Percentiles rank a stretch among this genome's conserved stretches.
Evolutionary conservation across 2,329 filamentous ascomycete species (phyloP).

Genomic region (Cercospora berteroae): DNA sequence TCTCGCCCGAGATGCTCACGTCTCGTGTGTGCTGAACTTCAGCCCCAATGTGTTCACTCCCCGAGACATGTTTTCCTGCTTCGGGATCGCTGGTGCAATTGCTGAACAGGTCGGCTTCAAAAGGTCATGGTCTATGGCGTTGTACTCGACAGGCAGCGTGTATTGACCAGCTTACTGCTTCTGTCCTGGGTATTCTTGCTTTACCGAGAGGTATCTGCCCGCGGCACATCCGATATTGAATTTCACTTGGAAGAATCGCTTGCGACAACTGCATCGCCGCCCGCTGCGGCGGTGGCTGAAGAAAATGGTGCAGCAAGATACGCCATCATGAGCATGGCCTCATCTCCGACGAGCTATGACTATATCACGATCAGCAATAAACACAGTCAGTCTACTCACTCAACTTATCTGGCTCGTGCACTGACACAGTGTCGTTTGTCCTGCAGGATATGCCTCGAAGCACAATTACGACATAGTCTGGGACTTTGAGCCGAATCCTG

Average conservation of each 20-base stretch:
- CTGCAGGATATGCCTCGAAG: conserved; percentile 37
- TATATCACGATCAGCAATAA: conserved; percentile 18
- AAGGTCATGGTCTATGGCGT: neutral
- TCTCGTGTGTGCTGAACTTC: neutral
- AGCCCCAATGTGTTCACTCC: neutral
- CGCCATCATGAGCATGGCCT: conserved; percentile 20
- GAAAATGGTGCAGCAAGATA: conserved; percentile 3
- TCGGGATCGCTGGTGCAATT: neutral
- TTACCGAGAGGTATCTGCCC: neutral
- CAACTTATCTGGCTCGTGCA: no score
- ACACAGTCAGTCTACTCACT: neutral
- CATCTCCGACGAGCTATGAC: conserved; percentile 15
- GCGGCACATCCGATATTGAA: neutral
- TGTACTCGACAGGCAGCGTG: neutral
- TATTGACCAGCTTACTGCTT: neutral
- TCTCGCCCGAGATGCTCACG: neutral
- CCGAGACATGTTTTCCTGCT: neutral
- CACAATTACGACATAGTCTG: conserved; percentile 43
- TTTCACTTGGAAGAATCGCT: neutral
- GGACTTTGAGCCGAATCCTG: conserved; percentile 40
- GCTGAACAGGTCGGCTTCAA: neutral
- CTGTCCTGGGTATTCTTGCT: neutral
- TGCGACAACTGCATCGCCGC: neutral
- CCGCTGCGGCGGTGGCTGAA: neutral
- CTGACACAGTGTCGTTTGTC: neutral